Evolutionary conservation across 2,329 filamentous ascomycete species (phyloP).

Genomic region (Apiospora malaysiana): DNA sequence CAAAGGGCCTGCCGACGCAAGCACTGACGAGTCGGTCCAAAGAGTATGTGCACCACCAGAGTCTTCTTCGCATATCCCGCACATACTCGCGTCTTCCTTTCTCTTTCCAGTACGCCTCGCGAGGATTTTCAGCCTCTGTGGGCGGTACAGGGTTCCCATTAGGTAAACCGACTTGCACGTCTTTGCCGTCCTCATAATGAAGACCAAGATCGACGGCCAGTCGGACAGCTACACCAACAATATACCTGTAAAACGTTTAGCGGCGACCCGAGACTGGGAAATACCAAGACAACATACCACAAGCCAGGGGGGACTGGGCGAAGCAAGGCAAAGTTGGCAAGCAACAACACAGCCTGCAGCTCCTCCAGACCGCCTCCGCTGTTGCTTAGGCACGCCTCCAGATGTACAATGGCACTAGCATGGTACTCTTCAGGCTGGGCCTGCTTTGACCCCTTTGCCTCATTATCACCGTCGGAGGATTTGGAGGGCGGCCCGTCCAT

Average conservation of each 20-base stretch:
- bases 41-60: constrained; percentile 98
- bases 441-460: constrained; percentile 44
- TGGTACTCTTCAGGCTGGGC: constrained; percentile 94
- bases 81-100: constrained; percentile 79
- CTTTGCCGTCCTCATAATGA: constrained; percentile 86
- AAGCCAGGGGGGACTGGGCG: constrained; percentile 90
- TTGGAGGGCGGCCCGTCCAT: constrained; percentile 65
- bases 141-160: constrained; percentile 38
- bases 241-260: constrained; percentile 63
- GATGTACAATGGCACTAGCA: constrained; percentile 88
- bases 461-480: constrained; percentile 37
- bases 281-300: constrained; percentile 61
- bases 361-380: constrained; percentile 92
- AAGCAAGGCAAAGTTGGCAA: constrained; percentile 90
- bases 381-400: constrained; percentile 84
- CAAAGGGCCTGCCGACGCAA: constrained; percentile 91
- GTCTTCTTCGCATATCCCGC: constrained; percentile 80
- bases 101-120: constrained; percentile 53
- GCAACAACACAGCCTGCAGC: constrained; percentile 86
- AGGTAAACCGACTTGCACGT: constrained; percentile 64
- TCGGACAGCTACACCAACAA: constrained; percentile 90
- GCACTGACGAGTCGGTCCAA: constrained; percentile 94
- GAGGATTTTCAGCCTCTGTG: constrained; percentile 34
- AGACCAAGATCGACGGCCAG: constrained; percentile 90
- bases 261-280: constrained; percentile 23